Conservation (phyloP, 1,284 basidiomycete genomes). For the Boletus sp. region DNA sequence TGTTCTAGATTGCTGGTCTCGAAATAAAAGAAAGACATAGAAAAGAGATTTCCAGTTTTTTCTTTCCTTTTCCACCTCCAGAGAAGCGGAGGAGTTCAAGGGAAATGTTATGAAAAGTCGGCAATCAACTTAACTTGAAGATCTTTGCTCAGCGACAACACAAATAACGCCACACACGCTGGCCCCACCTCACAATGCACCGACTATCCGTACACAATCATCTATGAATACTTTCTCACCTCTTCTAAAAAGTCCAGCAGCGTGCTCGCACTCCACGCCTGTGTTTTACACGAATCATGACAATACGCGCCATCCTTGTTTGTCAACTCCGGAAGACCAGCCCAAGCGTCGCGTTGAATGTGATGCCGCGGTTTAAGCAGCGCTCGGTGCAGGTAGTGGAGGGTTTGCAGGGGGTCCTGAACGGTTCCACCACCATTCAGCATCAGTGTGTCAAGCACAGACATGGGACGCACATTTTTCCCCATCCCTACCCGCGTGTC, state of each 20-base stretch:
- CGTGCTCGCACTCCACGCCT: constrained; percentile 91
- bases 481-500: constrained; percentile 62
- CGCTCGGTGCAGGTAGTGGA: constrained; percentile 75
- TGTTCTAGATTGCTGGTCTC: constrained; percentile 61
- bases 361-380: constrained; percentile 69
- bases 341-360: constrained; percentile 80
- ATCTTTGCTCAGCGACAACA: constrained; percentile 6
- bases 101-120: constrained; percentile 13
- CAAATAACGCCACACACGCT: constrained; percentile 27
- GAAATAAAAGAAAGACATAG: constrained; percentile 81
- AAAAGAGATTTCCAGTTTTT: constrained; percentile 14
- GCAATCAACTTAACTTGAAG: neutral
- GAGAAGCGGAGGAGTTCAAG: constrained; percentile 12
- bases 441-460: neutral
- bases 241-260: constrained; percentile 81
- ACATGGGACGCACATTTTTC: constrained; percentile 52
- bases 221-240: constrained; percentile 43
- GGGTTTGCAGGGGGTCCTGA: constrained; percentile 66
- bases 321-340: constrained; percentile 88
- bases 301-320: constrained; percentile 82
- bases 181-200: neutral
- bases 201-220: constrained; percentile 3
- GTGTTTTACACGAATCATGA: constrained; percentile 83
- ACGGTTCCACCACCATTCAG: neutral
- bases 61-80: constrained; percentile 19